These are phyloP conservation scores for Pythium grandisporangium DNA, from an alignment of 352 stramenopile species.

Conservation along the genomic window DNA sequence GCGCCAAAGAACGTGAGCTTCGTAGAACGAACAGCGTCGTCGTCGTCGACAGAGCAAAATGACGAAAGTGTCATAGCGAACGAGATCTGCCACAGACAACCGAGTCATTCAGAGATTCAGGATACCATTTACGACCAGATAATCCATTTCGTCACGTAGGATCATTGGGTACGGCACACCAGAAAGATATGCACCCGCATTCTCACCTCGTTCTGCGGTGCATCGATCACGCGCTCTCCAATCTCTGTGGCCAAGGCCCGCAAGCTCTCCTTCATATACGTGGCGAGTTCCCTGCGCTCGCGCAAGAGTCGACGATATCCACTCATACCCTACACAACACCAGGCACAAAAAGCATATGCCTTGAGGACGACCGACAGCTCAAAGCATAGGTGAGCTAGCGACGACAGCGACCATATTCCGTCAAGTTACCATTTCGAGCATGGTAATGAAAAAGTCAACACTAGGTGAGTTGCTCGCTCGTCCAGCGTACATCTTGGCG, in stretches of 20 bases:
- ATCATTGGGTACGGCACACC: background rate
- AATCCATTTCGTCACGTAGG: too few species aligned
- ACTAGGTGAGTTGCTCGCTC: slow-evolving; percentile 91
- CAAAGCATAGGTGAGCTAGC: too few species aligned
- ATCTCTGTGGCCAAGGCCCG: slow-evolving; percentile 65
- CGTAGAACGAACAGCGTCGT: slow-evolving; percentile 22
- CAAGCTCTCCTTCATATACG: slow-evolving; percentile 72
- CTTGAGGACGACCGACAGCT: too few species aligned
- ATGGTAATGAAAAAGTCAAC: slow-evolving; percentile 99
- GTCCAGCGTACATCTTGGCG: slow-evolving; percentile 92
- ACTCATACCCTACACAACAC: slow-evolving; percentile 27
- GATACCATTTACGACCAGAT: too few species aligned
- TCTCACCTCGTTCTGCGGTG: slow-evolving; percentile 84
- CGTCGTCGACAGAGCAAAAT: slow-evolving; percentile 18
- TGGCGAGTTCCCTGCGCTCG: slow-evolving; percentile 71
- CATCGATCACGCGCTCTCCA: slow-evolving; percentile 88
- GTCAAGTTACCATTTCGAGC: slow-evolving; percentile 96
- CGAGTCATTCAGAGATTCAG: too few species aligned
- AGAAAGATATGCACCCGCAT: background rate
- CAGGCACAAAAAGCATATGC: background rate
- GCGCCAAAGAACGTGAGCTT: slow-evolving; percentile 90
- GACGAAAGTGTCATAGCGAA: slow-evolving; percentile 88
- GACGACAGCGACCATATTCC: too few species aligned
- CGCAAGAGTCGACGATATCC: slow-evolving; percentile 87
- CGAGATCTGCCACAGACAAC: slow-evolving; percentile 39